A percentile compares a stretch with the other conserved stretches of the same genome.
These are phyloP conservation scores for Tetrapisispora nanseiensis DNA, from an alignment of 805 yeast species.

Conservation along the genomic window DNA sequence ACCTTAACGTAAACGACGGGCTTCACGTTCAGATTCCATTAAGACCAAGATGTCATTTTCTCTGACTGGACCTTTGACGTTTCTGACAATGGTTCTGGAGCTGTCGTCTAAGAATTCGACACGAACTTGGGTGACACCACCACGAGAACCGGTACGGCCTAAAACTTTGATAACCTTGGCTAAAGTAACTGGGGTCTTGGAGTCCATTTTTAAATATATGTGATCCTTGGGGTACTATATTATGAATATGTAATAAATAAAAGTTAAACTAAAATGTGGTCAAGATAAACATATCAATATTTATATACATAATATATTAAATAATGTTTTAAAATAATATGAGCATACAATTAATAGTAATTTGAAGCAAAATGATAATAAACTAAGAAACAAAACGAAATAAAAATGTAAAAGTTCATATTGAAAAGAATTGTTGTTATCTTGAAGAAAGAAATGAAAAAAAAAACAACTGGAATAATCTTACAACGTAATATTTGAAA, in stretches of 20 bases:
- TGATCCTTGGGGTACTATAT: conserved; percentile 2
- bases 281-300: no score
- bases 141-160: conserved; percentile 99
- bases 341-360: not conserved
- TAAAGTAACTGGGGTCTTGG: conserved; percentile 90
- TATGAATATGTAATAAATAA: not conserved
- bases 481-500: no score
- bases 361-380: not conserved
- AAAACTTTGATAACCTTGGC: conserved; percentile 99
- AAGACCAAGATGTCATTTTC: conserved; percentile 97
- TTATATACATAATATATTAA: no score
- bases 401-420: no score
- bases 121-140: conserved; percentile 99
- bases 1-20: conserved; percentile 76
- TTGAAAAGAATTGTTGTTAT: no score
- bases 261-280: not conserved
- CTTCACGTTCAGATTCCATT: conserved; percentile 99
- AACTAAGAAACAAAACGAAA: no score
- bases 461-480: no score
- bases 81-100: conserved; percentile 92
- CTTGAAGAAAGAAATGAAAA: no score
- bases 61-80: conserved; percentile 96
- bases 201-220: conserved; percentile 14
- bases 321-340: no score
- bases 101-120: conserved; percentile 93